A percentile compares a stretch with the other conserved stretches of the same genome.
These are phyloP conservation scores for Musa balbisiana DNA, from an alignment of 202 grass and related monocot species.

Conservation along the genomic window DNA sequence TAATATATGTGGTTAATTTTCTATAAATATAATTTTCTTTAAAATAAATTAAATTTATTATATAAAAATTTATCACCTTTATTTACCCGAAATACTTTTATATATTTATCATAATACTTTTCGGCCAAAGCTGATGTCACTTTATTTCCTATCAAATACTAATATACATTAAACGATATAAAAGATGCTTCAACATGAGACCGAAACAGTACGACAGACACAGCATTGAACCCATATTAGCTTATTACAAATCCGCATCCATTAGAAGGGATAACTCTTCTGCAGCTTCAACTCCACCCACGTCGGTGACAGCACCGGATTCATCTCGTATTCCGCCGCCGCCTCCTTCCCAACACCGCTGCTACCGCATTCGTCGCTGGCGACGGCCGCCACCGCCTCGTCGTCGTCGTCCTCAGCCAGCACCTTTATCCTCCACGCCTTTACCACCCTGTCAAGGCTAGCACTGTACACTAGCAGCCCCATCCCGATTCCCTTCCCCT, in stretches of 20 bases:
- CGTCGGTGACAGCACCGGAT: slow-evolving; percentile 66
- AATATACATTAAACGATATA: too few species aligned
- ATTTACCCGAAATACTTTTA: too few species aligned
- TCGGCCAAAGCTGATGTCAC: too few species aligned
- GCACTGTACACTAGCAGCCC: slow-evolving; percentile 77
- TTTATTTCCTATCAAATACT: too few species aligned
- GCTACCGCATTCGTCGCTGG: slow-evolving; percentile 14
- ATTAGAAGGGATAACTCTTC: slow-evolving; percentile 18
- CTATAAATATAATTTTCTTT: too few species aligned
- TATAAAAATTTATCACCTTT: too few species aligned
- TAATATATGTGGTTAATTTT: too few species aligned
- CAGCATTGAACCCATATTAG: too few species aligned
- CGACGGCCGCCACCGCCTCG: background rate
- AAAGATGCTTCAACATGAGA: too few species aligned
- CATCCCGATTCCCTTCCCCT: slow-evolving; percentile 48
- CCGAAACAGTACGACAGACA: too few species aligned
- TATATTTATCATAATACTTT: too few species aligned
- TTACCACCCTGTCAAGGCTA: slow-evolving; percentile 71
- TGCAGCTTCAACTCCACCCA: slow-evolving; percentile 74
- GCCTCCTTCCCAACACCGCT: background rate
- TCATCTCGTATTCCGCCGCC: slow-evolving; percentile 41
- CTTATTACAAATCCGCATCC: background rate
- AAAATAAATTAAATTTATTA: too few species aligned
- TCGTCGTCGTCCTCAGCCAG: slow-evolving; percentile 41
- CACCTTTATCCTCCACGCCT: slow-evolving; percentile 86